Percentiles rank a stretch among this genome's conserved stretches.
Evolutionary conservation across 2,329 filamentous ascomycete species (phyloP).

Genomic region (Trichoderma sp.): DNA sequence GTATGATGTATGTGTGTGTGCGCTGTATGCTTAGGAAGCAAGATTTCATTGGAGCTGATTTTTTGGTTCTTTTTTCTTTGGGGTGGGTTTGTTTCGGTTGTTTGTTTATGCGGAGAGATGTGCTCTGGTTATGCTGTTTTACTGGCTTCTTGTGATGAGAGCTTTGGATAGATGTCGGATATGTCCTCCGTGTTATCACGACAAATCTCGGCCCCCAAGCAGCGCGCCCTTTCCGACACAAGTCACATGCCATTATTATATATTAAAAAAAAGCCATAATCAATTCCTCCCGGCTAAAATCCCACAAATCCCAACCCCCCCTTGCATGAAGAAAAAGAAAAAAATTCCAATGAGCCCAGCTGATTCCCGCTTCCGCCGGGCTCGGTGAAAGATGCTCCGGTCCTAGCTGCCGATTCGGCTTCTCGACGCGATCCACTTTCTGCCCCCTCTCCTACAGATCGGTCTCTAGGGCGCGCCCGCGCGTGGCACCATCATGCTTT

Average conservation of each 20-base stretch:
- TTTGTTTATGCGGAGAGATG: background rate
- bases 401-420: background rate
- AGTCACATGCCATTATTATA: background rate
- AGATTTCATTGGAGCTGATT: background rate
- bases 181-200: background rate
- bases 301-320: background rate
- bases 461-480: background rate
- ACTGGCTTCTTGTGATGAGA: background rate
- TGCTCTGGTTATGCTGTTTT: too few species aligned
- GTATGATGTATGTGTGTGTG: too few species aligned
- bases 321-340: background rate
- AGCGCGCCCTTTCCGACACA: background rate
- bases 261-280: background rate
- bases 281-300: background rate
- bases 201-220: background rate
- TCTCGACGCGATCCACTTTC: background rate
- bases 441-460: background rate
- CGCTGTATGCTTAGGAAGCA: background rate
- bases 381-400: slow-evolving; percentile 14
- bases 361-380: background rate
- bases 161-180: background rate
- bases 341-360: background rate
- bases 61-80: background rate
- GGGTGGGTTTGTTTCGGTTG: background rate
- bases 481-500: background rate